Conservation (phyloP, 192 early-diverging fungal species). For the Backusella australiensis region DNA sequence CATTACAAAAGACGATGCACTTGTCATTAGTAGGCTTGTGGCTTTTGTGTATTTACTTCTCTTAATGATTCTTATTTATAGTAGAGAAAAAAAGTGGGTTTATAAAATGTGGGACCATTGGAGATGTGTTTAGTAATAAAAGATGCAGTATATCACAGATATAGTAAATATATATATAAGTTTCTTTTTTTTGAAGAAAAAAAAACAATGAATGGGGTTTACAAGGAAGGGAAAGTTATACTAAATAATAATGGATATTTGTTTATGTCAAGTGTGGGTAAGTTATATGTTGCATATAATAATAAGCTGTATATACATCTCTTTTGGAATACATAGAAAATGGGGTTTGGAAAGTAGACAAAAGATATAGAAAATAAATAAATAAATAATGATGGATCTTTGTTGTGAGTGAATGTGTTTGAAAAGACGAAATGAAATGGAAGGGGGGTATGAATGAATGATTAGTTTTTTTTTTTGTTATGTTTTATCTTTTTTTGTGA, state of each 20-base stretch:
- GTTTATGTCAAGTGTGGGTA: background rate
- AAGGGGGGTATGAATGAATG: slow-evolving; percentile 6
- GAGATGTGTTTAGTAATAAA: background rate
- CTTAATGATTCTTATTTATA: background rate
- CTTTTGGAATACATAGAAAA: background rate
- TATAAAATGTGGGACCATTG: background rate
- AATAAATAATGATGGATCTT: background rate
- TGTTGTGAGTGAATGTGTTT: background rate
- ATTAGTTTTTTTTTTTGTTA: background rate
- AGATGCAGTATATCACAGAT: background rate
- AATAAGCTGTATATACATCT: background rate
- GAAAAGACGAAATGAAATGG: background rate
- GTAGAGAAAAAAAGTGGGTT: background rate
- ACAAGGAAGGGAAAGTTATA: background rate
- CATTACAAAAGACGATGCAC: background rate
- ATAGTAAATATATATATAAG: background rate
- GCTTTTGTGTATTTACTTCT: background rate
- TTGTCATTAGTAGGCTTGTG: background rate
- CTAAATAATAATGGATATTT: background rate
- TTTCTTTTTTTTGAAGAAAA: background rate
- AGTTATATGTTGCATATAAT: background rate
- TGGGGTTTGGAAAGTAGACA: background rate
- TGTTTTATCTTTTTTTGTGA: background rate
- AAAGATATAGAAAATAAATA: background rate
- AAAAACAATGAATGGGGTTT: background rate